phyloP scores from a whole-genome alignment of 768 basidiomycete species.

The Boletellus emodensis region DNA sequence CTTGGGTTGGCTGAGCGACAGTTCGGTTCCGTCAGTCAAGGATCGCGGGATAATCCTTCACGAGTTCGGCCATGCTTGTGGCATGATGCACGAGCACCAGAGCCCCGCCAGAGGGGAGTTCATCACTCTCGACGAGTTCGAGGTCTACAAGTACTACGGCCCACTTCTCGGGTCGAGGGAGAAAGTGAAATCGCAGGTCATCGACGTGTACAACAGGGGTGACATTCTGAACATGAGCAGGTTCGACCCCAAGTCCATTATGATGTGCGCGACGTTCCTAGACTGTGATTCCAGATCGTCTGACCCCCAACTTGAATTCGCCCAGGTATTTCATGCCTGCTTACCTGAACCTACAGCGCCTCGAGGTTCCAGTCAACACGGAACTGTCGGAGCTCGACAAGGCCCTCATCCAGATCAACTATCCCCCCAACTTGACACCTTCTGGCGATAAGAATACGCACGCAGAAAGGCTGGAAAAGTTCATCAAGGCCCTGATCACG shows the following conservation, averaged over 20 bases:
- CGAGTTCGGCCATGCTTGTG: constrained; percentile 14
- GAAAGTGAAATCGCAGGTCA: not conserved
- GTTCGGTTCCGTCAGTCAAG: not conserved
- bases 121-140: not conserved
- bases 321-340: not conserved
- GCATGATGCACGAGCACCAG: constrained; percentile 13
- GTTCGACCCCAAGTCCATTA: not conserved
- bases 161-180: not conserved
- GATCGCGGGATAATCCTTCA: constrained; percentile 12
- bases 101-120: constrained; percentile 6
- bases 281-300: not conserved
- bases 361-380: not conserved
- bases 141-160: not conserved
- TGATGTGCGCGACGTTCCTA: not conserved
- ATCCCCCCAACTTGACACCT: not conserved
- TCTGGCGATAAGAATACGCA: too few relatives aligned
- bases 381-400: not conserved
- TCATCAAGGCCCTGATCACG: too few relatives aligned
- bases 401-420: not conserved
- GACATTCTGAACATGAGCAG: not conserved
- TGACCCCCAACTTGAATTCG: not conserved
- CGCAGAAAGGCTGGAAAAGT: too few relatives aligned
- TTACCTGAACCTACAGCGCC: not conserved
- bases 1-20: too few relatives aligned
- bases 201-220: not conserved